These are phyloP conservation scores for Trichosporon ovoides DNA, from an alignment of 1,284 basidiomycete species.

Conservation along the genomic window DNA sequence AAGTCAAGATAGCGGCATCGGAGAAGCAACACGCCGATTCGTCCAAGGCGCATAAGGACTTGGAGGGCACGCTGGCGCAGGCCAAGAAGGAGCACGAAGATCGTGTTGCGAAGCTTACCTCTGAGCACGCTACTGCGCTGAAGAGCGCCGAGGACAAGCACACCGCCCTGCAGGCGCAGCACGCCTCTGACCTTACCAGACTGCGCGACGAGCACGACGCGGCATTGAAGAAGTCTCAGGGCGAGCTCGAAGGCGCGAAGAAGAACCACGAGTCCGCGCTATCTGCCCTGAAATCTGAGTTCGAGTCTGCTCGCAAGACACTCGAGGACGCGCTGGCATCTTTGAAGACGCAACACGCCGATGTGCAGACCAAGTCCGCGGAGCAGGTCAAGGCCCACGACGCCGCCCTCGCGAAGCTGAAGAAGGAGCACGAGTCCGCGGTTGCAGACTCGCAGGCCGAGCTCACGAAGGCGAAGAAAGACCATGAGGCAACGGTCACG, in stretches of 20 bases:
- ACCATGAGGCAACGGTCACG: conserved; percentile 2
- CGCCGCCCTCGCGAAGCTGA: neutral
- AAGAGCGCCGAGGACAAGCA: neutral
- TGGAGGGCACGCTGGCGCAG: conserved; percentile 38
- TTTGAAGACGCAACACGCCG: neutral
- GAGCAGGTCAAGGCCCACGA: neutral
- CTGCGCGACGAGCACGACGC: conserved; percentile 2
- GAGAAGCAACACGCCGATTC: conserved; percentile 35
- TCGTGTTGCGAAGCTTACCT: neutral
- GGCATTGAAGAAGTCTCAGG: neutral
- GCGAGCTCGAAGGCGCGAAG: neutral
- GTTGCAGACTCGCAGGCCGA: neutral
- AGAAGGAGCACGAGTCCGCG: neutral
- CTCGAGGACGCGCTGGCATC: neutral
- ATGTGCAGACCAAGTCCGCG: neutral
- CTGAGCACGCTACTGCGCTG: neutral
- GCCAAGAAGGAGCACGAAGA: neutral
- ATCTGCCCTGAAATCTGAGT: neutral
- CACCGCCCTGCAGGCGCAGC: neutral
- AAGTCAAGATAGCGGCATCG: conserved; percentile 20
- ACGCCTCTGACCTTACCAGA: neutral
- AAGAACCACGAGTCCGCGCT: conserved; percentile 10
- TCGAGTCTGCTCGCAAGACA: neutral
- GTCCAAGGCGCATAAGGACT: conserved; percentile 36
- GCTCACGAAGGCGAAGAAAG: conserved; percentile 6